These are phyloP conservation scores for Fusarium incarnatum DNA, from an alignment of 2,329 filamentous ascomycete genomes.

Conservation along the genomic window DNA sequence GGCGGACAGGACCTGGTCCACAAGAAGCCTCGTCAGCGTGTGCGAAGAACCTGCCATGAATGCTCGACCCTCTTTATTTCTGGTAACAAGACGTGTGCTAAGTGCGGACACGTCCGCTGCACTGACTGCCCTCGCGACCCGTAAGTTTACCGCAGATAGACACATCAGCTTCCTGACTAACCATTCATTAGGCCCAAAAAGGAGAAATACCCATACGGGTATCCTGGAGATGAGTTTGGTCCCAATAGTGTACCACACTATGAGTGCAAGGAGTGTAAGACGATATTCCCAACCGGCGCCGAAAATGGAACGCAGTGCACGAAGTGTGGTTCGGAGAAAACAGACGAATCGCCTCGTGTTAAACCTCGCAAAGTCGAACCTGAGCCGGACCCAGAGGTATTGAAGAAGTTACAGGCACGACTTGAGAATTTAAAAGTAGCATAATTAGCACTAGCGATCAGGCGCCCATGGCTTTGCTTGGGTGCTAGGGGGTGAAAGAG, in stretches of 20 bases:
- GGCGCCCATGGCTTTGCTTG: background rate
- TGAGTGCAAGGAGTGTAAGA: constrained; percentile 72
- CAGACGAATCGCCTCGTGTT: constrained; percentile 68
- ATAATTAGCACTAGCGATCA: constrained; percentile 28
- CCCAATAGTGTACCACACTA: constrained; percentile 64
- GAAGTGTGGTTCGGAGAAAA: constrained; percentile 71
- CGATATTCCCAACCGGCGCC: constrained; percentile 64
- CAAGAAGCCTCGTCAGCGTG: constrained; percentile 77
- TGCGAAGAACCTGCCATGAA: constrained; percentile 80
- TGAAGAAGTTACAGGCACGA: constrained; percentile 68
- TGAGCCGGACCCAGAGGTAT: constrained; percentile 69
- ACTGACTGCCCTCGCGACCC: constrained; percentile 84
- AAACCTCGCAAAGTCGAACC: constrained; percentile 71
- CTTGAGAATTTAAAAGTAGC: constrained; percentile 59
- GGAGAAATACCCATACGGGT: constrained; percentile 76
- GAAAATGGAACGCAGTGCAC: constrained; percentile 66
- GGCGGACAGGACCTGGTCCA: constrained; percentile 78
- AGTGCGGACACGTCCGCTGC: constrained; percentile 80
- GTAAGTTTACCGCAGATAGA: constrained; percentile 61
- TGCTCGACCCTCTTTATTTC: constrained; percentile 73
- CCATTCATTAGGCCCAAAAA: constrained; percentile 66
- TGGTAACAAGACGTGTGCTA: constrained; percentile 71
- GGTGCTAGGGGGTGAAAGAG: constrained; percentile 38
- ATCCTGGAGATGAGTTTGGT: constrained; percentile 73
- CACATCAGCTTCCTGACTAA: constrained; percentile 22